phyloP scores from a whole-genome alignment of 345 rosid species.

The Eutrema yunnanense region DNA sequence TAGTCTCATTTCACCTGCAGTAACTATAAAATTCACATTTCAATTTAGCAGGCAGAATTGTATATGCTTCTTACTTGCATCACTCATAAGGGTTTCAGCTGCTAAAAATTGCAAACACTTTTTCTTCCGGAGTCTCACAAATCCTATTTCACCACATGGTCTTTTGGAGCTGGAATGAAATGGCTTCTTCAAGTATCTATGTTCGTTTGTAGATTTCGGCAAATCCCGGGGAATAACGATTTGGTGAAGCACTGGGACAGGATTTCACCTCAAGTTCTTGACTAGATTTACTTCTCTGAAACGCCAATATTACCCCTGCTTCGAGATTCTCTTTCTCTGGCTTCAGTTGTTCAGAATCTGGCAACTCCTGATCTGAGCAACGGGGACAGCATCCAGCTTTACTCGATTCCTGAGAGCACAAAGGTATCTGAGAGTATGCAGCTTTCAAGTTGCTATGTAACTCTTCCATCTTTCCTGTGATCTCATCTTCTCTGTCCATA shows the following conservation, averaged over 20 bases:
- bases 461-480: constrained; percentile 48
- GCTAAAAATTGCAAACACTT: not conserved
- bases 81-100: not conserved
- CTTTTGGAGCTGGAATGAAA: not conserved
- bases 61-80: constrained; percentile 5
- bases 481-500: constrained; percentile 80
- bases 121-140: not conserved
- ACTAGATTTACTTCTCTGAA: constrained; percentile 8
- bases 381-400: constrained; percentile 10
- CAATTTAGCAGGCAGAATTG: not conserved
- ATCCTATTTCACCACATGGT: not conserved
- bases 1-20: constrained; percentile 11
- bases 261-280: constrained; percentile 27
- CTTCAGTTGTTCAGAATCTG: constrained; percentile 24
- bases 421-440: constrained; percentile 70
- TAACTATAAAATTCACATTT: constrained; percentile 15
- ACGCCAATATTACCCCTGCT: not conserved
- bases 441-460: constrained; percentile 37
- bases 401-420: constrained; percentile 25
- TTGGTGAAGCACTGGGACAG: constrained; percentile 27
- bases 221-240: constrained; percentile 13
- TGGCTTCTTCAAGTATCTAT: constrained; percentile 4
- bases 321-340: constrained; percentile 19
- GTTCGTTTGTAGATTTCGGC: constrained; percentile 23
- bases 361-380: constrained; percentile 16